phyloP scores from a whole-genome alignment of 2,329 filamentous ascomycete species.

The Fusarium sp. region DNA sequence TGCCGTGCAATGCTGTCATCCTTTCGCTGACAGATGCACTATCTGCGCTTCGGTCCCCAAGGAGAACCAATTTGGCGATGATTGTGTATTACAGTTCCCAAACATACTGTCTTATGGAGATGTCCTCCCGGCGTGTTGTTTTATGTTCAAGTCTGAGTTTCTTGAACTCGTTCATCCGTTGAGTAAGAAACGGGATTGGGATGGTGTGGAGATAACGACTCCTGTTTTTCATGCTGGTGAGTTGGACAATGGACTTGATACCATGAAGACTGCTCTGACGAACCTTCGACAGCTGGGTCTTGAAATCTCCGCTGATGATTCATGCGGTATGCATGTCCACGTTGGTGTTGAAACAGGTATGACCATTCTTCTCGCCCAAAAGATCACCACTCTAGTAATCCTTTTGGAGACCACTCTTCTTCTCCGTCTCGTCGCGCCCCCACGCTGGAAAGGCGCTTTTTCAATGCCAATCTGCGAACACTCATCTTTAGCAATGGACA shows the following conservation, averaged over 20 bases:
- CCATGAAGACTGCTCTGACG: background rate
- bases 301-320: constrained; percentile 20
- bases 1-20: constrained; percentile 8
- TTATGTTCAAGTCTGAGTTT: constrained; percentile 24
- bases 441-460: background rate
- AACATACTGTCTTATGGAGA: background rate
- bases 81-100: background rate
- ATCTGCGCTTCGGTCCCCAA: background rate
- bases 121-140: background rate
- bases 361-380: constrained; percentile 36
- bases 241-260: constrained; percentile 22
- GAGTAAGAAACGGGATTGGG: constrained; percentile 2
- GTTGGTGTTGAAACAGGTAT: constrained; percentile 37
- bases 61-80: background rate
- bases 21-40: background rate
- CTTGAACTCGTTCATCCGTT: background rate
- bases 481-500: background rate
- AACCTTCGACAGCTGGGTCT: constrained; percentile 9
- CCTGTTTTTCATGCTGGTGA: constrained; percentile 31
- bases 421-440: background rate
- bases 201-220: constrained; percentile 30
- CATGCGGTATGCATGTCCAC: constrained; percentile 42
- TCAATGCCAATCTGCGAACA: background rate
- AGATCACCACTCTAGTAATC: constrained; percentile 30
- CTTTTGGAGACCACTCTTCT: constrained; percentile 36